These are phyloP conservation scores for Jaltomata sinuosa DNA, from an alignment of 257 asterid species.

Conservation along the genomic window DNA sequence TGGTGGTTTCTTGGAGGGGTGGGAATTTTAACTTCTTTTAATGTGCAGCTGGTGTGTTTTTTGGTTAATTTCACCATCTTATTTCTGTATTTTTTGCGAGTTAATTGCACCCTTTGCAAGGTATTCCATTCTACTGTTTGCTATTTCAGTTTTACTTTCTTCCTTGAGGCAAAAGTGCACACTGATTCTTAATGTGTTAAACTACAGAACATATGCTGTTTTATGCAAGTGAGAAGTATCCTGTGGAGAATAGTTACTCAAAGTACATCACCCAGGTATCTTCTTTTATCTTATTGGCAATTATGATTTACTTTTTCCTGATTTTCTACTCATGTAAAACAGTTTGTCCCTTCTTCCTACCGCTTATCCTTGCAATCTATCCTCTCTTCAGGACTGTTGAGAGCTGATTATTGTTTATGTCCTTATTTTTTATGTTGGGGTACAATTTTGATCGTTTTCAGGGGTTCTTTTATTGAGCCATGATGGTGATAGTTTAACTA, in stretches of 20 bases:
- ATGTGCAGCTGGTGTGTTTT: neutral
- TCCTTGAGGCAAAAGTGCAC: neutral
- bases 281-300: neutral
- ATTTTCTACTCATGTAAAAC: neutral
- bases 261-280: slow-evolving; percentile 79
- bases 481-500: neutral
- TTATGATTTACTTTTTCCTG: neutral
- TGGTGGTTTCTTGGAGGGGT: neutral
- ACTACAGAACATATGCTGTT: slow-evolving; percentile 93
- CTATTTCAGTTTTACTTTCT: neutral
- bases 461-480: neutral
- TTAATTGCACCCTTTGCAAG: neutral
- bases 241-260: slow-evolving; percentile 88
- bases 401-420: neutral
- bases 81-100: neutral
- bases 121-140: neutral
- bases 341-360: neutral
- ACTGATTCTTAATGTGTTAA: neutral
- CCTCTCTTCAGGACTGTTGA: neutral
- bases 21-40: neutral
- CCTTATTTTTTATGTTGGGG: neutral
- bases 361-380: neutral
- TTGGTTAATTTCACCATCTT: neutral
- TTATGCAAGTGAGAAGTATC: slow-evolving; percentile 95
- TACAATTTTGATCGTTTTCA: neutral